Conservation (phyloP, 768 basidiomycete genomes). For the Boletus sp. region DNA sequence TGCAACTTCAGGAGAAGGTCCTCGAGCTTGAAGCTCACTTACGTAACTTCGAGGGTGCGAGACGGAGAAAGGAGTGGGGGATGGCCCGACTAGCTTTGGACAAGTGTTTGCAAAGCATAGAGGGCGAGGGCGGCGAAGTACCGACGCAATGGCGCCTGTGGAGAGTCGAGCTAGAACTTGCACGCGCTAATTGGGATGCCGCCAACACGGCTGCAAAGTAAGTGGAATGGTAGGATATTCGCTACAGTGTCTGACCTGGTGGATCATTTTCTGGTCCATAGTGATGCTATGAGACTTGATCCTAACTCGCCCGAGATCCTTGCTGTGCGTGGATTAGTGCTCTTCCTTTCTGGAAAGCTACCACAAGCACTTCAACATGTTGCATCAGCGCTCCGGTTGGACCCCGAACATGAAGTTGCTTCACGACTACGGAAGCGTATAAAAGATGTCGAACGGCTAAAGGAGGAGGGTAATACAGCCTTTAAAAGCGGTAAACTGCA, state of each 20-base stretch:
- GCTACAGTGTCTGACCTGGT: constrained; percentile 1
- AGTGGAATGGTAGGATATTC: constrained; percentile 24
- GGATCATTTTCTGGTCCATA: constrained; percentile 24
- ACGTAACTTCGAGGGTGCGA: constrained; percentile 56
- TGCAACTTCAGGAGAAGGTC: constrained; percentile 60
- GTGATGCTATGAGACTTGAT: constrained; percentile 71
- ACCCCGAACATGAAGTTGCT: constrained; percentile 73
- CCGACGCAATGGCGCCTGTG: constrained; percentile 80
- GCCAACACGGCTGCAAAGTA: constrained; percentile 74
- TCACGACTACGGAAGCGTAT: constrained; percentile 70
- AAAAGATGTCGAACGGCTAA: constrained; percentile 78
- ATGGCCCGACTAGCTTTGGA: constrained; percentile 79
- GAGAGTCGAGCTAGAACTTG: constrained; percentile 75
- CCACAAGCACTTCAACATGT: constrained; percentile 70
- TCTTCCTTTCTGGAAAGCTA: constrained; percentile 70
- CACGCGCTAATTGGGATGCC: constrained; percentile 67
- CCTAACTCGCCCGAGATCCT: constrained; percentile 78
- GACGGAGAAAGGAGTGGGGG: constrained; percentile 64
- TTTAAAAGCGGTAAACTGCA: constrained; percentile 61
- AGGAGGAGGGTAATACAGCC: constrained; percentile 78
- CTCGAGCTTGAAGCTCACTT: constrained; percentile 62
- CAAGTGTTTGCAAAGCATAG: constrained; percentile 67
- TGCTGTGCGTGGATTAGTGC: constrained; percentile 70
- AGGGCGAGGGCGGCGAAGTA: constrained; percentile 70
- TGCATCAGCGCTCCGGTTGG: constrained; percentile 66